phyloP scores from a whole-genome alignment of 306 rosid species.

The Sesbania bispinosa region DNA sequence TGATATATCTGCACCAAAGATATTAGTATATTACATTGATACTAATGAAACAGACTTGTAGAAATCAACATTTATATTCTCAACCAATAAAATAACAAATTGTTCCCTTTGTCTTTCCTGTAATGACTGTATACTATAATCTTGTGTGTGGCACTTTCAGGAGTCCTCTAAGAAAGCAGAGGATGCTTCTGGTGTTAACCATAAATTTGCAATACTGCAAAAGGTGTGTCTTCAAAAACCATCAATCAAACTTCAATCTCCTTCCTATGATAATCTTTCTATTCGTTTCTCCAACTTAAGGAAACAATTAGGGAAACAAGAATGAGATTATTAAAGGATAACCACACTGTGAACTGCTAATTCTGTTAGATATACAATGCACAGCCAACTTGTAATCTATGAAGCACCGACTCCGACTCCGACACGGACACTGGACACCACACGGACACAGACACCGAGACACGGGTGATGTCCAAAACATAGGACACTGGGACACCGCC shows the following conservation, averaged over 20 bases:
- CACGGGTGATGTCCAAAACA: too few relatives aligned
- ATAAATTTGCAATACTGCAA: slow-evolving; percentile 44
- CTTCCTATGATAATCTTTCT: neutral
- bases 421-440: too few relatives aligned
- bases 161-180: slow-evolving; percentile 37
- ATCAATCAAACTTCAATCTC: neutral
- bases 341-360: neutral
- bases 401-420: too few relatives aligned
- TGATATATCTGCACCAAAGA: neutral
- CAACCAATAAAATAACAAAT: neutral
- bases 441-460: too few relatives aligned
- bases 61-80: neutral
- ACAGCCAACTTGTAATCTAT: too few relatives aligned
- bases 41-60: neutral
- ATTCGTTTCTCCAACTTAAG: neutral
- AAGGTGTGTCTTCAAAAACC: slow-evolving; percentile 52
- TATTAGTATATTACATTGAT: neutral
- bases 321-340: neutral
- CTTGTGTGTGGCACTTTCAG: slow-evolving; percentile 38
- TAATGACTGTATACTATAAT: slow-evolving; percentile 14
- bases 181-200: slow-evolving; percentile 40
- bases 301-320: too few relatives aligned
- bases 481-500: too few relatives aligned
- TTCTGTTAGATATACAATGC: neutral
- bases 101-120: slow-evolving; percentile 3